Evolutionary conservation across 2,329 filamentous ascomycete genomes (phyloP).

Genomic region (Penicillium sp.): DNA sequence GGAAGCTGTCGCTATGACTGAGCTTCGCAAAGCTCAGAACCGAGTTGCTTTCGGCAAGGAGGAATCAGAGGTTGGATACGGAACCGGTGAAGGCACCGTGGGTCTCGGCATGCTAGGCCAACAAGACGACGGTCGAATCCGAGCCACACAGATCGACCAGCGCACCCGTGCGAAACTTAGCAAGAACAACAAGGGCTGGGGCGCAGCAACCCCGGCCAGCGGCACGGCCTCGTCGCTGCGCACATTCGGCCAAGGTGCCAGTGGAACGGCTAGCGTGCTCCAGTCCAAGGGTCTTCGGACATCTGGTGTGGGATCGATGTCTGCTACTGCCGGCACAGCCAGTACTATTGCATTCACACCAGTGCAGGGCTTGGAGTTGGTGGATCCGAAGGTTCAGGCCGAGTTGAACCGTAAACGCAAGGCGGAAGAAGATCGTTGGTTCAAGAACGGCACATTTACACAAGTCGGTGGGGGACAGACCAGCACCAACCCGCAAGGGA

Average conservation of each 20-base stretch:
- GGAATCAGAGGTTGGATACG: conserved; percentile 91
- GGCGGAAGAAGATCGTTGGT: conserved; percentile 93
- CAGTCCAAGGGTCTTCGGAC: conserved; percentile 78
- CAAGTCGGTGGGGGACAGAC: conserved; percentile 66
- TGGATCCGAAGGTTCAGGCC: conserved; percentile 87
- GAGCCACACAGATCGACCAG: conserved; percentile 86
- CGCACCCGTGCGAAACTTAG: conserved; percentile 90
- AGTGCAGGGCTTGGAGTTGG: conserved; percentile 90
- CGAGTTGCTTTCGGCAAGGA: conserved; percentile 95
- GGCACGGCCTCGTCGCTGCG: conserved; percentile 78
- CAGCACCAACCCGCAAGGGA: conserved; percentile 37
- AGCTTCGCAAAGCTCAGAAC: conserved; percentile 94
- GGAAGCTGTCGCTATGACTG: conserved; percentile 95
- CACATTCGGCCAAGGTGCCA: conserved; percentile 68
- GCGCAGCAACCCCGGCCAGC: conserved; percentile 63
- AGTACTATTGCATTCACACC: conserved; percentile 92
- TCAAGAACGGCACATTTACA: conserved; percentile 96
- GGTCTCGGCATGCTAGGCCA: conserved; percentile 96
- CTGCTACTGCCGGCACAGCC: conserved; percentile 72
- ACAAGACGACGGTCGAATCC: conserved; percentile 83
- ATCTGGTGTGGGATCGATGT: conserved; percentile 74
- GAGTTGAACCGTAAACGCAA: conserved; percentile 89
- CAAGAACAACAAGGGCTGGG: conserved; percentile 97
- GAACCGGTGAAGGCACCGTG: conserved; percentile 79
- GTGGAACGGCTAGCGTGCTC: conserved; percentile 68